Percentiles rank a stretch among this genome's conserved stretches.
phyloP scores from a whole-genome alignment of 495 filamentous ascomycete genomes.

The Penicillium diatomitis region DNA sequence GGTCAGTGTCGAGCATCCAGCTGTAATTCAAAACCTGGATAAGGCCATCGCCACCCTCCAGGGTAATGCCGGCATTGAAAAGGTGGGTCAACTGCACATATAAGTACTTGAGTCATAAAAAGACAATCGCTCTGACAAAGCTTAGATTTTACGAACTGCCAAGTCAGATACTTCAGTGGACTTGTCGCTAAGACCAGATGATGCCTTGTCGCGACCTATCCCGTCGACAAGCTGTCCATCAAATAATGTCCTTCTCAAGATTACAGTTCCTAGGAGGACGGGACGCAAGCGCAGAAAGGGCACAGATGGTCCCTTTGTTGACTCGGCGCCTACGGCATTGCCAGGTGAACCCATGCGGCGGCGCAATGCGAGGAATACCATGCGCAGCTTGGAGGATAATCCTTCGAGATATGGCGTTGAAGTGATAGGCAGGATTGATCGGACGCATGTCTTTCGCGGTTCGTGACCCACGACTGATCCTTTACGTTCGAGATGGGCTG shows the following conservation, averaged over 20 bases:
- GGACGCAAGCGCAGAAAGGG: conserved; percentile 76
- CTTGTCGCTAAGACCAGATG: conserved; percentile 65
- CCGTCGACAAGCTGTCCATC: conserved; percentile 60
- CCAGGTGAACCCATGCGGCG: conserved; percentile 8
- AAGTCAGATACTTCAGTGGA: conserved; percentile 34
- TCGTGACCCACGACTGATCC: not conserved
- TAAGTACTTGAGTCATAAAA: not conserved
- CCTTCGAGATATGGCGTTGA: conserved; percentile 58
- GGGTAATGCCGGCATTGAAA: conserved; percentile 50
- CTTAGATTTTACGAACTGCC: conserved; percentile 34
- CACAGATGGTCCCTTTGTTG: conserved; percentile 52
- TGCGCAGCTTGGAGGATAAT: conserved; percentile 65
- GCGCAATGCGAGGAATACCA: conserved; percentile 32
- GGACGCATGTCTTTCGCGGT: conserved; percentile 84
- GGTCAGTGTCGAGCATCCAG: conserved; percentile 80
- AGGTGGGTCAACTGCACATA: conserved; percentile 37
- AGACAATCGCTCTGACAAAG: conserved; percentile 5
- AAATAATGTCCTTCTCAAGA: conserved; percentile 75
- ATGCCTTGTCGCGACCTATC: conserved; percentile 65
- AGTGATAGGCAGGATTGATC: conserved; percentile 59
- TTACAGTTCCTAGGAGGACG: conserved; percentile 79
- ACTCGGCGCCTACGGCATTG: conserved; percentile 5
- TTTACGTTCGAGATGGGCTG: not conserved
- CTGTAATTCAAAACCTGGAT: conserved; percentile 71
- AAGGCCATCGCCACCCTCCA: conserved; percentile 75